Percentiles rank a stretch among this genome's conserved stretches.
Conservation (phyloP, 1,284 basidiomycete genomes). For the Cutaneotrichosporon daszewskae region DNA sequence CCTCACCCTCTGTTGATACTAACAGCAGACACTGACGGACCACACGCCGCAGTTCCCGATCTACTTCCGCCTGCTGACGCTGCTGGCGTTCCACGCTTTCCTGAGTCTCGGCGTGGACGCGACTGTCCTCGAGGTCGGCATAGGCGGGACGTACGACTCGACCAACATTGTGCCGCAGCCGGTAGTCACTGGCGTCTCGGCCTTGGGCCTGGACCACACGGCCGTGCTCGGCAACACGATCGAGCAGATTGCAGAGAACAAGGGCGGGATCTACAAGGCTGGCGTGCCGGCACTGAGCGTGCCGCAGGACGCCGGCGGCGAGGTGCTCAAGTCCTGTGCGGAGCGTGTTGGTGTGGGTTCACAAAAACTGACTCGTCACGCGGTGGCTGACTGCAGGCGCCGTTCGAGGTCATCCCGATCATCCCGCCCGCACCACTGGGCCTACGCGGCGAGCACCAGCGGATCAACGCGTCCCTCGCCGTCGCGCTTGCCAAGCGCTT, state of each 20-base stretch:
- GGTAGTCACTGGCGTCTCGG: slow-evolving; percentile 79
- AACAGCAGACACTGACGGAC: slow-evolving; percentile 46
- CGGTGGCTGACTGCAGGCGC: too few relatives aligned
- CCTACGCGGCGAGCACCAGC: slow-evolving; percentile 82
- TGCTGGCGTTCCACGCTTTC: slow-evolving; percentile 90
- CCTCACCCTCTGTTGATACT: slow-evolving; percentile 14
- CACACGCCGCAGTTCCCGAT: slow-evolving; percentile 63
- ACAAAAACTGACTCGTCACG: slow-evolving; percentile 48
- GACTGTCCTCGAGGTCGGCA: slow-evolving; percentile 92
- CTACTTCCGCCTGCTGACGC: slow-evolving; percentile 91
- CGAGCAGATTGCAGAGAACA: slow-evolving; percentile 87
- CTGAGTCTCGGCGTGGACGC: slow-evolving; percentile 66
- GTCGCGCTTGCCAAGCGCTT: slow-evolving; percentile 69
- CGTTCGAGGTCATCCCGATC: slow-evolving; percentile 31
- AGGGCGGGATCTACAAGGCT: slow-evolving; percentile 93
- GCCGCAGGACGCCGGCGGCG: slow-evolving; percentile 62
- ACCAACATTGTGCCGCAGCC: slow-evolving; percentile 94
- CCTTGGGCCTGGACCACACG: slow-evolving; percentile 92
- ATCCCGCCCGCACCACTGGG: slow-evolving; percentile 54
- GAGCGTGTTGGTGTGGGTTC: slow-evolving; percentile 62
- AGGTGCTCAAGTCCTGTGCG: slow-evolving; percentile 64
- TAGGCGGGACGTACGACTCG: slow-evolving; percentile 90
- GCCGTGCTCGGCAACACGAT: slow-evolving; percentile 84
- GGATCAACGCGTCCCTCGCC: slow-evolving; percentile 84
- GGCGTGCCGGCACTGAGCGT: slow-evolving; percentile 82